These are phyloP conservation scores for Leucosporidium yakuticum DNA, from an alignment of 768 basidiomycete genomes.

Conservation along the genomic window DNA sequence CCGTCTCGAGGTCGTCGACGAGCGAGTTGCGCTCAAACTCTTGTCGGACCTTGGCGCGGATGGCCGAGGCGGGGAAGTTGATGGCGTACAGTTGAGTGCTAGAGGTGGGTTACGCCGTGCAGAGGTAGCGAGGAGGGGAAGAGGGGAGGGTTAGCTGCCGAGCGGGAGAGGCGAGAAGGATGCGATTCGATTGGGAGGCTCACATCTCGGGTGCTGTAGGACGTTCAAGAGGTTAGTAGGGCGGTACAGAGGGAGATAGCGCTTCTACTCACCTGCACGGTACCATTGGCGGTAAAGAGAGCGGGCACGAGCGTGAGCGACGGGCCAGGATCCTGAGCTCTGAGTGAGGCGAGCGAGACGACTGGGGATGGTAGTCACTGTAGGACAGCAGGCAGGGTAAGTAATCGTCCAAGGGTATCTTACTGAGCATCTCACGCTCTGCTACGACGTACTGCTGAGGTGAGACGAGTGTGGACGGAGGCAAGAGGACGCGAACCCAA, in stretches of 20 bases:
- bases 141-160: neutral
- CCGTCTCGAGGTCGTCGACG: constrained; percentile 69
- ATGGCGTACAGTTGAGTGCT: constrained; percentile 70
- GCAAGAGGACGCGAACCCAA: too few species aligned
- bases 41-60: constrained; percentile 75
- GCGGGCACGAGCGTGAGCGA: constrained; percentile 63
- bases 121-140: neutral
- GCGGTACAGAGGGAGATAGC: neutral
- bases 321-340: constrained; percentile 52
- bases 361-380: constrained; percentile 75
- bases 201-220: neutral
- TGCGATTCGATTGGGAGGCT: neutral
- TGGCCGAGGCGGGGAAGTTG: constrained; percentile 64
- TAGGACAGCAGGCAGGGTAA: too few species aligned
- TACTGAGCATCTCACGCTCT: too few species aligned
- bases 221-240: neutral
- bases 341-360: constrained; percentile 69
- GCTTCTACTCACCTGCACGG: constrained; percentile 59
- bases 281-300: constrained; percentile 90
- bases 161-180: constrained; percentile 7
- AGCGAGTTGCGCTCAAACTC: constrained; percentile 80
- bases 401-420: too few species aligned
- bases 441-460: too few species aligned
- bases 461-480: too few species aligned
- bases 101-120: constrained; percentile 59